Percentiles rank a stretch among this genome's conserved stretches.
Evolutionary conservation across 495 filamentous ascomycete genomes (phyloP).

Genomic region (Penicillium angulare): DNA sequence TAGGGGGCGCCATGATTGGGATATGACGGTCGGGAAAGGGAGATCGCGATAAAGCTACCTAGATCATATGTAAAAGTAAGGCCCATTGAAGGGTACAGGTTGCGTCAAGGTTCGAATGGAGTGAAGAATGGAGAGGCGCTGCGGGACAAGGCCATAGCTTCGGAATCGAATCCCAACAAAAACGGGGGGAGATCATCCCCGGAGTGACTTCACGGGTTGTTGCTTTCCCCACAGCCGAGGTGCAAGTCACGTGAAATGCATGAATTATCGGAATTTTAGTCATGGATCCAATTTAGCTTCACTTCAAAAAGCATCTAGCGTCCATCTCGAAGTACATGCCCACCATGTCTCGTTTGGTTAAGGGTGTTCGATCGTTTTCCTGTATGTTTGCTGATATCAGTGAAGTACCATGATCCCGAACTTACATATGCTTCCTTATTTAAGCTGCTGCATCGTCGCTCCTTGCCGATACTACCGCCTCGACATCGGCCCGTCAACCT

Average conservation of each 20-base stretch:
- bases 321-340: not conserved
- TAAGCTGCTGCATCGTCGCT: conserved; percentile 30
- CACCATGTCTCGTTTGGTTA: conserved; percentile 29
- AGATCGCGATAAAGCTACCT: not conserved
- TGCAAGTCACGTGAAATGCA: conserved; percentile 10
- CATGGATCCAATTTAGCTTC: not conserved
- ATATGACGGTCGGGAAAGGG: conserved; percentile 3
- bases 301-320: not conserved
- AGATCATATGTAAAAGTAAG: not conserved
- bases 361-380: conserved; percentile 27
- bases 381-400: conserved; percentile 14
- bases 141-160: conserved; percentile 22
- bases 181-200: conserved; percentile 23
- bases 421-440: conserved; percentile 1
- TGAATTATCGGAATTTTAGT: not conserved
- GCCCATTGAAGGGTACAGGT: not conserved
- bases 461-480: conserved; percentile 24
- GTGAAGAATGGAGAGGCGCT: not conserved
- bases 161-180: conserved; percentile 24
- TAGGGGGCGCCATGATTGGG: conserved; percentile 35
- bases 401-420: not conserved
- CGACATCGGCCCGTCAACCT: conserved; percentile 22
- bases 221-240: conserved; percentile 13
- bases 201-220: conserved; percentile 12
- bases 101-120: not conserved